phyloP scores from a whole-genome alignment of 352 stramenopile species.

The Halophytophthora batemanensis region DNA sequence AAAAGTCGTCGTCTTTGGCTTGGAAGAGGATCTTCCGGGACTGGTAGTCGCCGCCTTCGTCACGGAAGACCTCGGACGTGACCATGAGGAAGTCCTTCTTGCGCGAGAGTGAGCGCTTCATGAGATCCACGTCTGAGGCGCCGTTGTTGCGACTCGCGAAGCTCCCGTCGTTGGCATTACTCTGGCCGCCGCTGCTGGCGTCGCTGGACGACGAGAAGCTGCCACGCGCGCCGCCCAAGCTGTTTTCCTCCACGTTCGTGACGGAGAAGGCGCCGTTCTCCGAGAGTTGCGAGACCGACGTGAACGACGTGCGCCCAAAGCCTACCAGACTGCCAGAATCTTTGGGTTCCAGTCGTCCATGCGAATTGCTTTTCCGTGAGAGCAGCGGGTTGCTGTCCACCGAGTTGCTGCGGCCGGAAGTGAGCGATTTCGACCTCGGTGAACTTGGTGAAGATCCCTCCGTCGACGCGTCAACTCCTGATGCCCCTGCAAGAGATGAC shows the following conservation, averaged over 20 bases:
- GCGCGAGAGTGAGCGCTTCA: slow-evolving; percentile 81
- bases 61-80: slow-evolving; percentile 85
- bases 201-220: slow-evolving; percentile 58
- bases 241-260: slow-evolving; percentile 23
- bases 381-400: slow-evolving; percentile 37
- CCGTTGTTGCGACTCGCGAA: slow-evolving; percentile 20
- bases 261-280: slow-evolving; percentile 31
- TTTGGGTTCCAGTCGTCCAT: slow-evolving; percentile 25
- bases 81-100: slow-evolving; percentile 92
- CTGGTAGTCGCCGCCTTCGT: slow-evolving; percentile 83
- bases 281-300: slow-evolving; percentile 61
- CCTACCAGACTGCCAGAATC: slow-evolving; percentile 50
- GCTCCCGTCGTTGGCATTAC: slow-evolving; percentile 21
- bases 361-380: slow-evolving; percentile 53
- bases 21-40: slow-evolving; percentile 89
- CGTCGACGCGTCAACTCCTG: slow-evolving; percentile 13
- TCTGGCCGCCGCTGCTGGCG: slow-evolving; percentile 20
- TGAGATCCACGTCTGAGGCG: slow-evolving; percentile 59
- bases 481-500: slow-evolving; percentile 29
- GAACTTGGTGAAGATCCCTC: slow-evolving; percentile 27
- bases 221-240: slow-evolving; percentile 25
- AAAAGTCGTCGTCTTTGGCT: slow-evolving; percentile 82
- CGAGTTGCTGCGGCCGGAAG: slow-evolving; percentile 37
- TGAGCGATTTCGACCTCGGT: slow-evolving; percentile 27
- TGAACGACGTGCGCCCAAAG: slow-evolving; percentile 73